Percentiles rank a stretch among this genome's conserved stretches.
phyloP scores from a whole-genome alignment of 805 yeast genomes.

The Saccharomycodes ludwigii region DNA sequence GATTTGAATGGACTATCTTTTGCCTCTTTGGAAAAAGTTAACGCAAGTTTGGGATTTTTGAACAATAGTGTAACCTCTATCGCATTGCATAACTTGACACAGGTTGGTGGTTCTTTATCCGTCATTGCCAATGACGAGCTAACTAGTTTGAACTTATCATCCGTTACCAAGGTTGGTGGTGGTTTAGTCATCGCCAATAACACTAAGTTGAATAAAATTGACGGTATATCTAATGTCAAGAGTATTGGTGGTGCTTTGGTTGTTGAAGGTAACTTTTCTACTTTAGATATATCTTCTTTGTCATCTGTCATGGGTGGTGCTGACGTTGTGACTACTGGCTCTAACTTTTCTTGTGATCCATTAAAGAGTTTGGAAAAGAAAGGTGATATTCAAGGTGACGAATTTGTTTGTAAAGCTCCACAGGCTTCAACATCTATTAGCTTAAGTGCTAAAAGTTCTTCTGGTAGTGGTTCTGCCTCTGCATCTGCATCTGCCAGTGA shows the following conservation, averaged over 20 bases:
- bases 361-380: constrained; percentile 60
- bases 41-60: constrained; percentile 73
- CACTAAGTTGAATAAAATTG: constrained; percentile 50
- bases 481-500: constrained; percentile 17
- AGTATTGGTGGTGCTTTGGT: constrained; percentile 82
- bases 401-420: constrained; percentile 63
- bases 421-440: constrained; percentile 35
- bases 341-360: constrained; percentile 65
- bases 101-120: constrained; percentile 73
- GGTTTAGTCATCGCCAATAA: constrained; percentile 87
- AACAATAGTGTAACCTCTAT: constrained; percentile 52
- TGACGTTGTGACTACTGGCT: constrained; percentile 56
- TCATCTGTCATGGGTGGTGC: constrained; percentile 87
- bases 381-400: constrained; percentile 87
- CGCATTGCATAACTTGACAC: constrained; percentile 39
- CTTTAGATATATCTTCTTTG: constrained; percentile 65
- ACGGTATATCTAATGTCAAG: constrained; percentile 62
- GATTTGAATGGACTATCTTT: constrained; percentile 64
- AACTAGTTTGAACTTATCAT: constrained; percentile 52
- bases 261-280: constrained; percentile 67
- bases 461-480: constrained; percentile 17
- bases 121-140: constrained; percentile 64
- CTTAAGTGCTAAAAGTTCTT: constrained; percentile 20
- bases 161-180: constrained; percentile 73
- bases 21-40: constrained; percentile 54